Percentiles rank a stretch among this genome's conserved stretches.
phyloP scores from a whole-genome alignment of 2,329 filamentous ascomycete genomes.

The Periconia digitata region DNA sequence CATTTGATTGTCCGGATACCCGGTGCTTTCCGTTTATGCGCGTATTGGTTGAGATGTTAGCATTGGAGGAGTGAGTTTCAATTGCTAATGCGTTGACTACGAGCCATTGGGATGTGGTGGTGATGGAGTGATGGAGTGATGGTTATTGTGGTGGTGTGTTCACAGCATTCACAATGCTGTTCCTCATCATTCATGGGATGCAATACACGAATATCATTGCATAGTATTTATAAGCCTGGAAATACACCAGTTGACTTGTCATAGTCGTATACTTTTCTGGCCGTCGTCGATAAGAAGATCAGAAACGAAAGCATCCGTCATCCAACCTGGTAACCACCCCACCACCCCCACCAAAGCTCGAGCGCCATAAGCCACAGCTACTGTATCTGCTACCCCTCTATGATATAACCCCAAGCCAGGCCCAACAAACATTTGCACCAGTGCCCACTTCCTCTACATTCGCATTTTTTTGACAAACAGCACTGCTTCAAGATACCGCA shows the following conservation, averaged over 20 bases:
- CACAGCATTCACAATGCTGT: no score
- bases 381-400: no score
- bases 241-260: not conserved
- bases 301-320: no score
- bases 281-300: not conserved
- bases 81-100: no score
- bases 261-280: not conserved
- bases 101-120: no score
- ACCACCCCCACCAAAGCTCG: constrained; percentile 1
- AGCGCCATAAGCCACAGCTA: constrained; percentile 3
- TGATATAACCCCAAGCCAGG: not conserved
- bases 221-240: no score
- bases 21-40: not conserved
- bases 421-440: not conserved
- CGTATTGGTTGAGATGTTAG: no score
- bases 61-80: no score
- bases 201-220: no score
- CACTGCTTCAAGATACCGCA: constrained; percentile 5
- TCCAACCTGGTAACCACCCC: not conserved
- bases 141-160: no score
- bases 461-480: constrained; percentile 1
- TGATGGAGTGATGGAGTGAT: no score
- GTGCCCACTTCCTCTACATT: not conserved
- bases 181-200: no score
- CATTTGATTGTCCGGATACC: not conserved